phyloP scores from a whole-genome alignment of 1,139 yeast genomes.

The Hemisphaericaspora xylanilytica region DNA sequence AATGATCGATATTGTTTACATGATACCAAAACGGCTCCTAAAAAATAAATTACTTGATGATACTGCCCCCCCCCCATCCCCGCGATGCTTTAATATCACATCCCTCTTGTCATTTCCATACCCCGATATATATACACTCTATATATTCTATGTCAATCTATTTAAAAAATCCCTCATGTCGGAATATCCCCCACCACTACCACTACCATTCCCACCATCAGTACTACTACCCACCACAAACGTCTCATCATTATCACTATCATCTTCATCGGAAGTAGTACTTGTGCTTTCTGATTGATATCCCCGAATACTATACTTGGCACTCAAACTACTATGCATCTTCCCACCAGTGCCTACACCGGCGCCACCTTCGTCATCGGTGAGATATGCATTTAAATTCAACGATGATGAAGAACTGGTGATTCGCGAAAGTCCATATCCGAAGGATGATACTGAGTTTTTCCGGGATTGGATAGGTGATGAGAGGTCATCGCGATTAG shows the following conservation, averaged over 20 bases:
- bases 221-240: conserved; percentile 15
- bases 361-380: conserved; percentile 35
- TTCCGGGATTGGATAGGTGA: conserved; percentile 15
- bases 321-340: conserved; percentile 7
- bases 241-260: conserved; percentile 10
- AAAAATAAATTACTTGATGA: too few species aligned
- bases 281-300: too few species aligned
- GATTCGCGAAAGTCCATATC: conserved; percentile 31
- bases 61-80: too few species aligned
- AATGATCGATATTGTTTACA: too few species aligned
- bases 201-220: conserved; percentile 7
- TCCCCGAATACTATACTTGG: conserved; percentile 9
- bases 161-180: conserved; percentile 30
- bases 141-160: conserved; percentile 17
- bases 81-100: too few species aligned
- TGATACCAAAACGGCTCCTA: too few species aligned
- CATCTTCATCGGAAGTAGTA: background rate
- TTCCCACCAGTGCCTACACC: conserved; percentile 18
- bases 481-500: background rate
- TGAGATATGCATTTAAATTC: conserved; percentile 44
- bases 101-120: too few species aligned
- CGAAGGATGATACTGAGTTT: conserved; percentile 26
- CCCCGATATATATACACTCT: too few species aligned
- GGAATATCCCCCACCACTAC: conserved; percentile 15
- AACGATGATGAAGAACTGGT: conserved; percentile 44